Evolutionary conservation across 305 asterid species (phyloP).

Genomic region (Fraxinus ornus): DNA sequence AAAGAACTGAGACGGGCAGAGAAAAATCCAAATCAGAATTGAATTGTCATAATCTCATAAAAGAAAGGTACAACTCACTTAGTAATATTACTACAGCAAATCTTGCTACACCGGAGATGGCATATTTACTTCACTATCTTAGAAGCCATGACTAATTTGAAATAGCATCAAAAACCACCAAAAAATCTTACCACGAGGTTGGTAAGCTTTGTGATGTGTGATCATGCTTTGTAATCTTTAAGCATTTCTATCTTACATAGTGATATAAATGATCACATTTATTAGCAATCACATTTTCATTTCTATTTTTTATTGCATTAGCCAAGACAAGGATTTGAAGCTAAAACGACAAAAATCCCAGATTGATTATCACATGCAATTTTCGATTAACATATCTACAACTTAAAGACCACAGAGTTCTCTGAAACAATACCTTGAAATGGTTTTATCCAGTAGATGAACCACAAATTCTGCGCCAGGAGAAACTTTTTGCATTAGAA

Average conservation of each 20-base stretch:
- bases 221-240: not conserved
- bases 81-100: not conserved
- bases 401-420: conserved; percentile 3
- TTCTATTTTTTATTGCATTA: not conserved
- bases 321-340: not conserved
- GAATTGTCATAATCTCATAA: not conserved
- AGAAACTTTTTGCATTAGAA: conserved; percentile 16
- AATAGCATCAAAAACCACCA: not conserved
- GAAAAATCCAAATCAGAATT: conserved; percentile 13
- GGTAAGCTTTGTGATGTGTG: not conserved
- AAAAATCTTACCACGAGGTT: not conserved
- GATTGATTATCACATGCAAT: not conserved
- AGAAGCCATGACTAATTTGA: not conserved
- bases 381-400: not conserved
- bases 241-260: not conserved
- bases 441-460: conserved; percentile 69
- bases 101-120: not conserved
- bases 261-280: not conserved
- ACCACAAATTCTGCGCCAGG: conserved; percentile 70
- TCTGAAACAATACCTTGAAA: conserved; percentile 58
- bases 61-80: not conserved
- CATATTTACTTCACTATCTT: not conserved
- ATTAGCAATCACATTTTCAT: not conserved
- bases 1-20: conserved; percentile 45
- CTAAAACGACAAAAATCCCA: not conserved